Conservation (phyloP, 164 flowering plant species). For the Cinnamomum micranthum region DNA sequence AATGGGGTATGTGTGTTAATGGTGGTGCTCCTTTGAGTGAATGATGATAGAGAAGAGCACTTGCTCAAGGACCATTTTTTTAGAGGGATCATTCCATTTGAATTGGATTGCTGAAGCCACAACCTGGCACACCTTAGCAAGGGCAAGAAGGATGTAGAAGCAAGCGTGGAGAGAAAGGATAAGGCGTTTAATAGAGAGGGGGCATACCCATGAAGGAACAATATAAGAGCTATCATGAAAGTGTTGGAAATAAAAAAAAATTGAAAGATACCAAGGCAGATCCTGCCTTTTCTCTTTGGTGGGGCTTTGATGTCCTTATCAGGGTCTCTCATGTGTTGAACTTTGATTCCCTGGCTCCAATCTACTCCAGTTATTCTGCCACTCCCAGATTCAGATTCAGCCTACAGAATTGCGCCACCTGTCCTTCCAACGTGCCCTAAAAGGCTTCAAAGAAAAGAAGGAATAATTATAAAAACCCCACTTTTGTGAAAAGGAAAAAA, state of each 20-base stretch:
- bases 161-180: slow-evolving; percentile 2
- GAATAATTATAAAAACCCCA: too few species aligned
- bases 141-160: slow-evolving; percentile 9
- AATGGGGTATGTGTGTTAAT: background rate
- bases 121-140: background rate
- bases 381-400: background rate
- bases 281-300: background rate
- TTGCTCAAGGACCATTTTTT: background rate
- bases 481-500: too few species aligned
- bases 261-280: background rate
- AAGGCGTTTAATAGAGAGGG: background rate
- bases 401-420: background rate
- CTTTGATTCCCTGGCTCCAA: too few species aligned
- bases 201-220: slow-evolving; percentile 1
- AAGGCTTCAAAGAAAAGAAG: too few species aligned
- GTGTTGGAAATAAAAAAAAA: background rate
- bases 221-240: background rate
- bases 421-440: too few species aligned
- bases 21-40: background rate
- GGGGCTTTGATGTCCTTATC: background rate
- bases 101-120: background rate
- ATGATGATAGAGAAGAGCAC: background rate
- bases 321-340: background rate
- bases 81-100: background rate
- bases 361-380: background rate